Evolutionary conservation across 1,284 basidiomycete genomes (phyloP).

Genomic region (Cryptococcus maquisensis): DNA sequence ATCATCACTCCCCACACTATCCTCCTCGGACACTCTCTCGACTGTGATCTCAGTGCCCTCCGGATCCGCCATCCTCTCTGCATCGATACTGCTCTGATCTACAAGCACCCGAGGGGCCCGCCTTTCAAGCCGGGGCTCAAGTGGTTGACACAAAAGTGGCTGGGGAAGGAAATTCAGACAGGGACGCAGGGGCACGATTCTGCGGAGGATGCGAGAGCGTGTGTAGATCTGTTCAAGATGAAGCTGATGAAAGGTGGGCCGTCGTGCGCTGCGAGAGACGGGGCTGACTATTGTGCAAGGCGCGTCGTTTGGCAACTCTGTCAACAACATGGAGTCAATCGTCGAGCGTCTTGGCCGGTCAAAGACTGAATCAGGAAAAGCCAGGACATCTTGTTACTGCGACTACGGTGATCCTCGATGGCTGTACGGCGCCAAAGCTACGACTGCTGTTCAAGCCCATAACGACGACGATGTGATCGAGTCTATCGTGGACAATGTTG

Average conservation of each 20-base stretch:
- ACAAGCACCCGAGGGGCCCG: constrained; percentile 81
- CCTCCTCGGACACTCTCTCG: constrained; percentile 87
- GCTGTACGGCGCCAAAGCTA: constrained; percentile 78
- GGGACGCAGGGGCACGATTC: constrained; percentile 79
- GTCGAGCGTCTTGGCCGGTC: constrained; percentile 72
- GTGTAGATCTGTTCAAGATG: constrained; percentile 71
- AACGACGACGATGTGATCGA: constrained; percentile 67
- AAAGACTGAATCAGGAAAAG: constrained; percentile 46
- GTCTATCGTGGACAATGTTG: constrained; percentile 59
- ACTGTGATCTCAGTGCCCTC: constrained; percentile 80
- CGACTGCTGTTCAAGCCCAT: constrained; percentile 65
- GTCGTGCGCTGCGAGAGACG: background rate
- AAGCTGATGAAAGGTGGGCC: constrained; percentile 66
- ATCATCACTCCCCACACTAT: constrained; percentile 64
- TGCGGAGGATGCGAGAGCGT: constrained; percentile 83
- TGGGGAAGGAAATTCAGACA: constrained; percentile 72
- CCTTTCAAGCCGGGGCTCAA: constrained; percentile 87
- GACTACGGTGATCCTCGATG: constrained; percentile 76
- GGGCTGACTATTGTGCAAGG: constrained; percentile 46
- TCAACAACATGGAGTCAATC: constrained; percentile 74
- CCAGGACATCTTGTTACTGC: constrained; percentile 64
- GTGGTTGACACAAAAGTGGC: constrained; percentile 88
- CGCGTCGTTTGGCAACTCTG: constrained; percentile 73
- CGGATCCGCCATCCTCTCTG: constrained; percentile 75
- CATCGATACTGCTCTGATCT: constrained; percentile 83